Percentiles rank a stretch among this genome's conserved stretches.
These are phyloP conservation scores for Cercophora scortea DNA, from an alignment of 495 filamentous ascomycete species.

Conservation along the genomic window DNA sequence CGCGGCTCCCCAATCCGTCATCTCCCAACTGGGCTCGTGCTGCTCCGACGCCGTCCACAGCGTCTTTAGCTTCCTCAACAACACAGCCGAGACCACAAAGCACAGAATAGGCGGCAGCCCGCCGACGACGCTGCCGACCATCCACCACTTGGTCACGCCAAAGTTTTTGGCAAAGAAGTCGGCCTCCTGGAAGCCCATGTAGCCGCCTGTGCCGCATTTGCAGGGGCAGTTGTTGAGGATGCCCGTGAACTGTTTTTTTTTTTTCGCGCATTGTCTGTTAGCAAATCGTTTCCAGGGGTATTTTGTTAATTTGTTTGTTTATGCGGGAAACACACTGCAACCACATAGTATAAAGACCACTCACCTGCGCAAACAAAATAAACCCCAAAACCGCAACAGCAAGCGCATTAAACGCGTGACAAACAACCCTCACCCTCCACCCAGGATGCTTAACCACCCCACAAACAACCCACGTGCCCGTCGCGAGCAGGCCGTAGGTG, in stretches of 20 bases:
- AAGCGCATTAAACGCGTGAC: background rate
- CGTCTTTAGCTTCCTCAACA: background rate
- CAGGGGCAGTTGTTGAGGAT: constrained; percentile 17
- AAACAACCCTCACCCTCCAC: background rate
- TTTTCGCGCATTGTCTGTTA: background rate
- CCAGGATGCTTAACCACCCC: background rate
- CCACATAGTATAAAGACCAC: too few relatives aligned
- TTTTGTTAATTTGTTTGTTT: background rate
- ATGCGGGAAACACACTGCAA: background rate
- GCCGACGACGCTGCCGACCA: background rate
- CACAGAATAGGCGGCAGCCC: background rate
- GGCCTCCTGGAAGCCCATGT: constrained; percentile 20
- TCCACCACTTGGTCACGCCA: constrained; percentile 6
- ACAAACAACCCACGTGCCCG: constrained; percentile 16
- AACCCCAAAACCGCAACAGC: background rate
- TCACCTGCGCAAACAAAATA: constrained; percentile 13
- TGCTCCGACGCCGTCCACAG: background rate
- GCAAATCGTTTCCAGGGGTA: too few relatives aligned
- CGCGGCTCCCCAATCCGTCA: too few relatives aligned
- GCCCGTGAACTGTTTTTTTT: constrained; percentile 27
- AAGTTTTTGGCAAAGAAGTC: constrained; percentile 7
- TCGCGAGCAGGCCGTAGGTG: constrained; percentile 28
- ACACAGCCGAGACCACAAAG: background rate
- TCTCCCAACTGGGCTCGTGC: background rate
- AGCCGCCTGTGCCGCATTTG: constrained; percentile 11